Evolutionary conservation across 2,329 filamentous ascomycete genomes (phyloP).

Genomic region (Pseudocercospora eumusae): DNA sequence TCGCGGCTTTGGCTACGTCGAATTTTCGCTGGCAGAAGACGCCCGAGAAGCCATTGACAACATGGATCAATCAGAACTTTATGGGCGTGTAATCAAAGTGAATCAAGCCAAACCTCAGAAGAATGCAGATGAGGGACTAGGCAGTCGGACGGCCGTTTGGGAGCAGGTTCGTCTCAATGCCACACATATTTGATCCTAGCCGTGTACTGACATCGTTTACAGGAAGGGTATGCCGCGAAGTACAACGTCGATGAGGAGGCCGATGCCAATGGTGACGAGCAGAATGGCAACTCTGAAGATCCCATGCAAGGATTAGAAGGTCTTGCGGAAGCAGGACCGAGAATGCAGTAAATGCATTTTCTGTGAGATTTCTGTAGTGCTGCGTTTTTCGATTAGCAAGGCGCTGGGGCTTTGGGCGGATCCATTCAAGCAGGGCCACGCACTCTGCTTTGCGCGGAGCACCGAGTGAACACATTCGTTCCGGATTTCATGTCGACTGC

Average conservation of each 20-base stretch:
- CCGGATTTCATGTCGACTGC: not conserved
- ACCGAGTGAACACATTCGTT: not conserved
- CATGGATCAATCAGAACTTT: constrained; percentile 96
- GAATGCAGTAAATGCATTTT: constrained; percentile 60
- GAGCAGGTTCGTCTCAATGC: constrained; percentile 71
- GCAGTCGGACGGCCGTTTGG: constrained; percentile 94
- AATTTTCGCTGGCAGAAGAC: constrained; percentile 83
- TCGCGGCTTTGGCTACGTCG: constrained; percentile 93
- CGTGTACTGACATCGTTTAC: constrained; percentile 20
- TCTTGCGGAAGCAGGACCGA: constrained; percentile 90
- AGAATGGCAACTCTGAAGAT: constrained; percentile 50
- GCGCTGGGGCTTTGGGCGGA: not conserved
- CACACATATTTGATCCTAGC: not conserved
- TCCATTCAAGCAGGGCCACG: too few relatives aligned
- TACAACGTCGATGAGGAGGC: constrained; percentile 84
- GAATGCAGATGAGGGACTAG: constrained; percentile 80
- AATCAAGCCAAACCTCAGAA: constrained; percentile 90
- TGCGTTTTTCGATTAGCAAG: not conserved
- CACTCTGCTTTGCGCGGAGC: not conserved
- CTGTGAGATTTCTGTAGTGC: not conserved
- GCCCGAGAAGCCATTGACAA: constrained; percentile 96
- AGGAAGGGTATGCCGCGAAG: constrained; percentile 94
- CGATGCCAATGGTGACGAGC: constrained; percentile 55
- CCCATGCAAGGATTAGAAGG: constrained; percentile 91
- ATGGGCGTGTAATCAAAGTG: constrained; percentile 88